A percentile compares a stretch with the other conserved stretches of the same genome.
These are phyloP conservation scores for Hyphopichia khmerensis DNA, from an alignment of 1,139 yeast species.

Conservation along the genomic window DNA sequence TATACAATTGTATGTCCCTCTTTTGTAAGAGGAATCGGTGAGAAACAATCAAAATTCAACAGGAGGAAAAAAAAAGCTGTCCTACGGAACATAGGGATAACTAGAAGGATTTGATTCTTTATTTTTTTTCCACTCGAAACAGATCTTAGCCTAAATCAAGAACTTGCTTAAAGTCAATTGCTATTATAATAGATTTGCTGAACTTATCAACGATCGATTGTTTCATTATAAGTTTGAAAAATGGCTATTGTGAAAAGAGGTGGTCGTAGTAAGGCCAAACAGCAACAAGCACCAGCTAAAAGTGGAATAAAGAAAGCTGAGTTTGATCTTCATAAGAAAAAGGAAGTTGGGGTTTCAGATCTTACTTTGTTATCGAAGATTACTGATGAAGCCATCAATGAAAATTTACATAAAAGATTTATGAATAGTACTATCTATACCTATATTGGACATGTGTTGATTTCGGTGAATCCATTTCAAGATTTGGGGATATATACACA, in stretches of 20 bases:
- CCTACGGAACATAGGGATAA: background rate
- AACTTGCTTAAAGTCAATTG: too few species aligned
- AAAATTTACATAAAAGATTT: constrained; percentile 85
- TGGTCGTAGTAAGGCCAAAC: constrained; percentile 60
- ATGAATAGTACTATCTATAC: constrained; percentile 89
- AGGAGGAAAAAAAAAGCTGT: background rate
- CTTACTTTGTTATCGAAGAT: constrained; percentile 85
- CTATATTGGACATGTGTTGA: constrained; percentile 82
- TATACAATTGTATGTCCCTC: background rate
- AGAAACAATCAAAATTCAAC: background rate
- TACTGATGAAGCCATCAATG: constrained; percentile 90
- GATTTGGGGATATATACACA: constrained; percentile 94
- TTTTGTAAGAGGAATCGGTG: background rate
- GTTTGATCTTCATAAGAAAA: constrained; percentile 83
- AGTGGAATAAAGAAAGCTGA: constrained; percentile 84
- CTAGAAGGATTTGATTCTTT: background rate
- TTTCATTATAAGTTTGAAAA: background rate
- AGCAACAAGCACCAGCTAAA: constrained; percentile 54
- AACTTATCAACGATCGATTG: too few species aligned
- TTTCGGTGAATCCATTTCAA: constrained; percentile 94
- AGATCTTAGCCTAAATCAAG: too few species aligned
- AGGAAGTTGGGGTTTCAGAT: constrained; percentile 97
- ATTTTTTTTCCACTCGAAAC: too few species aligned
- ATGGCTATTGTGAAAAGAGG: constrained; percentile 83
- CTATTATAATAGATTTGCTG: too few species aligned